A percentile compares a stretch with the other conserved stretches of the same genome.
These are phyloP conservation scores for Sugiyamaella mastotermitis DNA, from an alignment of 805 yeast genomes.

Conservation along the genomic window DNA sequence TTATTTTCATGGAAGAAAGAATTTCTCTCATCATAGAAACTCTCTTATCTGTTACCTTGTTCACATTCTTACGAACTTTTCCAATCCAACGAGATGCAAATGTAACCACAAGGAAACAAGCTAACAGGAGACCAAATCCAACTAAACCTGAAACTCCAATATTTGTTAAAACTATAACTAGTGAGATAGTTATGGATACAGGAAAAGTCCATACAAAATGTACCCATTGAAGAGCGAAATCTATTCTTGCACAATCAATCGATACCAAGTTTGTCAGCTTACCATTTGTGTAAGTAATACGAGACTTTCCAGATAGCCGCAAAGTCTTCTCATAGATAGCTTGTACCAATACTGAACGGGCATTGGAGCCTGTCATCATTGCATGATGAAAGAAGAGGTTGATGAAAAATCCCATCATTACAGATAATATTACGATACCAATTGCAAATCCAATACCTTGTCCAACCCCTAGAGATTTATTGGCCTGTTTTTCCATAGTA, in stretches of 20 bases:
- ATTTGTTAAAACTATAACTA: constrained; percentile 58
- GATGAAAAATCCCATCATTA: constrained; percentile 41
- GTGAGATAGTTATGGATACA: constrained; percentile 52
- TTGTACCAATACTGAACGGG: constrained; percentile 64
- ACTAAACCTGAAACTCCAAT: constrained; percentile 69
- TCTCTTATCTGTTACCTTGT: constrained; percentile 65
- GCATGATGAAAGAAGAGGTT: constrained; percentile 62
- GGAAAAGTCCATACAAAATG: constrained; percentile 63
- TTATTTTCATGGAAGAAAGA: constrained; percentile 67
- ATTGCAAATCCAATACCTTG: constrained; percentile 72
- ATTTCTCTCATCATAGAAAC: constrained; percentile 77
- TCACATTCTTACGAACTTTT: constrained; percentile 49
- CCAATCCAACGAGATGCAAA: constrained; percentile 47
- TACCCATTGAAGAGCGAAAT: constrained; percentile 64
- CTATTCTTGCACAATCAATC: constrained; percentile 76
- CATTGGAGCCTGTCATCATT: constrained; percentile 61
- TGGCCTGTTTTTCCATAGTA: constrained; percentile 47
- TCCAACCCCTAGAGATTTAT: constrained; percentile 34
- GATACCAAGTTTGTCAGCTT: constrained; percentile 72
- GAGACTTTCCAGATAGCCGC: constrained; percentile 50
- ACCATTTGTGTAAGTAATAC: constrained; percentile 57
- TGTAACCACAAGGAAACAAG: constrained; percentile 37
- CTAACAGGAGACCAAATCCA: constrained; percentile 51
- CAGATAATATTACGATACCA: constrained; percentile 56
- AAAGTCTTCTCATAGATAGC: constrained; percentile 66